Evolutionary conservation across 139 green algal species (phyloP).

Genomic region (Astrephomene gubernaculifera): DNA sequence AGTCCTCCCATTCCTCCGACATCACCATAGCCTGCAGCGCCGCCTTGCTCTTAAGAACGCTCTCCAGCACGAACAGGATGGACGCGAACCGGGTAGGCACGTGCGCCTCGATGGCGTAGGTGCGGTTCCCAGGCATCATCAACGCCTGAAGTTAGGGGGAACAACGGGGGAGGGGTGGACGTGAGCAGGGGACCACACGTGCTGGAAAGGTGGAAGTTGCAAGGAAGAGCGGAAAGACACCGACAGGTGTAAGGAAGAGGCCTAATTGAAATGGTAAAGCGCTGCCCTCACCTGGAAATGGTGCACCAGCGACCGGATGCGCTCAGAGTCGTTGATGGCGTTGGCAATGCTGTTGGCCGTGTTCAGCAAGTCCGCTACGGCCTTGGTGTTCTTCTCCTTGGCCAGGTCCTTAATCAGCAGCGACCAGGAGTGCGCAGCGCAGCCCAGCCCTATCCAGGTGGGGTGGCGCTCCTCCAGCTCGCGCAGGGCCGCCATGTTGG

Average conservation of each 20-base stretch:
- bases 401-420: not conserved
- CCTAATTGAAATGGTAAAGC: not conserved
- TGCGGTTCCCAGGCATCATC: not conserved
- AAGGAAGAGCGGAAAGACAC: too few species aligned
- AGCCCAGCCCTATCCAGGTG: not conserved
- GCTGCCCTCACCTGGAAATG: not conserved
- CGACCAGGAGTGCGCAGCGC: not conserved
- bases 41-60: not conserved
- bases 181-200: too few species aligned
- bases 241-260: not conserved
- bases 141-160: not conserved
- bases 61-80: not conserved
- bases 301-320: not conserved
- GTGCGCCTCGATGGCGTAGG: not conserved
- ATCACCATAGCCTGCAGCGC: constrained; percentile 1
- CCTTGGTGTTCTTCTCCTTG: not conserved
- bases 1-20: too few species aligned
- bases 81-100: not conserved
- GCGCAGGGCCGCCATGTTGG: too few species aligned
- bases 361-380: not conserved
- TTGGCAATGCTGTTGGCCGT: not conserved
- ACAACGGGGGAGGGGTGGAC: not conserved
- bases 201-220: too few species aligned
- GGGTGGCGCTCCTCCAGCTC: too few species aligned
- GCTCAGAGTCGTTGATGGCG: not conserved